Evolutionary conservation across 768 basidiomycete genomes (phyloP).

Genomic region (Boletus patriciae): DNA sequence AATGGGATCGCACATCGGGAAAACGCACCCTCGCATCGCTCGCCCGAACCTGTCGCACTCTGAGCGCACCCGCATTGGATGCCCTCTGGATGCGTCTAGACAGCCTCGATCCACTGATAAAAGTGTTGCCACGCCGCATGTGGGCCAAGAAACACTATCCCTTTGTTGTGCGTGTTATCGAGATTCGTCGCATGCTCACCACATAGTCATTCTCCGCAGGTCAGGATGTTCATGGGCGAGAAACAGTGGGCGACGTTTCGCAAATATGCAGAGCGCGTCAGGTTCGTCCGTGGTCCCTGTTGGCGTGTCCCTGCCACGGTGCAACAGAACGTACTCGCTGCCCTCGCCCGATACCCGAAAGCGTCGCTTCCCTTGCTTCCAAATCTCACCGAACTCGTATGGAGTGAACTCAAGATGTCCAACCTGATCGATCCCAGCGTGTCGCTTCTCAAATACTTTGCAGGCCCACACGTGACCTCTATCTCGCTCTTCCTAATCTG

Average conservation of each 20-base stretch:
- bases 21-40: slow-evolving; percentile 28
- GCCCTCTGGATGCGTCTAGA: slow-evolving; percentile 30
- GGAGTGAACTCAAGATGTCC: slow-evolving; percentile 27
- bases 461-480: slow-evolving; percentile 17
- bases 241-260: slow-evolving; percentile 28
- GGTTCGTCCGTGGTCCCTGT: slow-evolving; percentile 24
- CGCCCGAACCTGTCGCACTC: slow-evolving; percentile 27
- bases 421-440: slow-evolving; percentile 24
- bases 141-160: slow-evolving; percentile 25
- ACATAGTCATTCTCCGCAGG: slow-evolving; percentile 2
- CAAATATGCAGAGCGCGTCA: slow-evolving; percentile 27
- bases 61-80: slow-evolving; percentile 27
- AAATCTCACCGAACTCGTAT: slow-evolving; percentile 24
- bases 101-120: slow-evolving; percentile 29
- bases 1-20: slow-evolving; percentile 13
- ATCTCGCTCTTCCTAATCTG: slow-evolving; percentile 24
- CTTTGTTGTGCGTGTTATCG: slow-evolving; percentile 17
- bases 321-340: slow-evolving; percentile 18
- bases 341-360: slow-evolving; percentile 13
- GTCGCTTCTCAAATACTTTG: slow-evolving; percentile 28
- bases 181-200: background rate
- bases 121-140: slow-evolving; percentile 25
- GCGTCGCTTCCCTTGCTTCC: slow-evolving; percentile 25
- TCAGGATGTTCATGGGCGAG: slow-evolving; percentile 27
- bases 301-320: slow-evolving; percentile 16